Conservation (phyloP, 805 yeast genomes). For the Metschnikowia santaceciliae region DNA sequence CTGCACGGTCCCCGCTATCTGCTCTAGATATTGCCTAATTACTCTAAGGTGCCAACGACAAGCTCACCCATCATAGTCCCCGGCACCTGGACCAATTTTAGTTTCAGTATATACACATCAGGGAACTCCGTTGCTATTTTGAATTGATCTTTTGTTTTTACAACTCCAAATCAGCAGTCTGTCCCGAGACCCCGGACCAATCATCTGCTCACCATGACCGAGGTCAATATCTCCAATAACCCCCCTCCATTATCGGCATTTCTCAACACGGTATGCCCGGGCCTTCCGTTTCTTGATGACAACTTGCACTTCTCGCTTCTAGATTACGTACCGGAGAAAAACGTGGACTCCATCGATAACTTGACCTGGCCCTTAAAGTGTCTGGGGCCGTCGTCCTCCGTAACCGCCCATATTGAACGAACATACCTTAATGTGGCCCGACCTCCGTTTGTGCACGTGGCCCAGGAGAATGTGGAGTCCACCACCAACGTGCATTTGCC, state of each 20-base stretch:
- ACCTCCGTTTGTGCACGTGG: slow-evolving; percentile 26
- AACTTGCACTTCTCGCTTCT: slow-evolving; percentile 31
- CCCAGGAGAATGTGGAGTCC: slow-evolving; percentile 36
- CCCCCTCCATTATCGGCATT: slow-evolving; percentile 29
- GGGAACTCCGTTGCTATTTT: too few relatives aligned
- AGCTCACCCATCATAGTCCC: background rate
- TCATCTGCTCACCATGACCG: slow-evolving; percentile 4
- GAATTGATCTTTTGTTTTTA: background rate
- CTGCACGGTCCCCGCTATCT: slow-evolving; percentile 2
- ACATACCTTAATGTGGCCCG: slow-evolving; percentile 35
- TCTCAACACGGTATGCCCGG: slow-evolving; percentile 37
- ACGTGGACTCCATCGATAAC: slow-evolving; percentile 9
- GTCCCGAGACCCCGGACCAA: background rate
- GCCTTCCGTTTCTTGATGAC: slow-evolving; percentile 27
- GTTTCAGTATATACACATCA: too few relatives aligned
- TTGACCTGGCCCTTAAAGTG: slow-evolving; percentile 27
- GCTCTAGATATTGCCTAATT: background rate
- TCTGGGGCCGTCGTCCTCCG: slow-evolving; percentile 14
- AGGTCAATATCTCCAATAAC: slow-evolving; percentile 8
- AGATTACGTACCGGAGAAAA: slow-evolving; percentile 9
- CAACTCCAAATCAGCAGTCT: background rate
- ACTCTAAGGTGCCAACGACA: background rate
- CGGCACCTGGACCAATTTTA: background rate
- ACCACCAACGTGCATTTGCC: slow-evolving; percentile 52
- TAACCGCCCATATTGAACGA: slow-evolving; percentile 17